phyloP scores from a whole-genome alignment of 2,329 filamentous ascomycete genomes.

The Penicillium decumbens region DNA sequence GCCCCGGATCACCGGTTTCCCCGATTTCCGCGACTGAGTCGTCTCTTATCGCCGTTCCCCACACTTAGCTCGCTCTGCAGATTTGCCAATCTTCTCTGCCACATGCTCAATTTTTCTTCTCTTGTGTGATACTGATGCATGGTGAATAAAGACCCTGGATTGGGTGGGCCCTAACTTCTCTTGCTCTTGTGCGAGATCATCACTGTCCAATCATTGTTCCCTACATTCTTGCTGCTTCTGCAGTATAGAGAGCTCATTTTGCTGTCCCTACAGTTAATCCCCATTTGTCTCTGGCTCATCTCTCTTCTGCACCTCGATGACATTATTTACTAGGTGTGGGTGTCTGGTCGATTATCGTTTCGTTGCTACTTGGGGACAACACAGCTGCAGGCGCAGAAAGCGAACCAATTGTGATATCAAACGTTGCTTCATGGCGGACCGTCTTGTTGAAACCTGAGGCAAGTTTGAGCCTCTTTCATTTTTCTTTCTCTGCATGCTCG shows the following conservation, averaged over 20 bases:
- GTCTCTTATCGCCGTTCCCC: conserved; percentile 22
- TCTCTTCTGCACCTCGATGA: conserved; percentile 34
- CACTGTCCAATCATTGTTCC: conserved; percentile 6
- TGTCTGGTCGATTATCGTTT: conserved; percentile 37
- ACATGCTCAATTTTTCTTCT: neutral
- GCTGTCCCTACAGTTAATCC: conserved; percentile 14
- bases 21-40: conserved; percentile 20
- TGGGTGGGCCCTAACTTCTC: conserved; percentile 8
- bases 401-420: conserved; percentile 6
- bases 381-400: conserved; percentile 27
- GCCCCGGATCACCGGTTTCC: conserved; percentile 7
- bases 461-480: conserved; percentile 18
- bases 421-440: neutral
- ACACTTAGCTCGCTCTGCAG: conserved; percentile 19
- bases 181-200: neutral
- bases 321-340: conserved; percentile 32
- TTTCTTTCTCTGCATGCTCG: conserved; percentile 1
- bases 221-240: conserved; percentile 4
- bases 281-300: conserved; percentile 15
- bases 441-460: conserved; percentile 4
- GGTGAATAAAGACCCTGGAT: neutral
- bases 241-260: conserved; percentile 6
- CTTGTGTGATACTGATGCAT: neutral
- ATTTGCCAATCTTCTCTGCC: conserved; percentile 8
- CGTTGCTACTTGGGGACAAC: conserved; percentile 33